phyloP scores from a whole-genome alignment of 2,329 filamentous ascomycete species.

The Ophiostoma perfectum region DNA sequence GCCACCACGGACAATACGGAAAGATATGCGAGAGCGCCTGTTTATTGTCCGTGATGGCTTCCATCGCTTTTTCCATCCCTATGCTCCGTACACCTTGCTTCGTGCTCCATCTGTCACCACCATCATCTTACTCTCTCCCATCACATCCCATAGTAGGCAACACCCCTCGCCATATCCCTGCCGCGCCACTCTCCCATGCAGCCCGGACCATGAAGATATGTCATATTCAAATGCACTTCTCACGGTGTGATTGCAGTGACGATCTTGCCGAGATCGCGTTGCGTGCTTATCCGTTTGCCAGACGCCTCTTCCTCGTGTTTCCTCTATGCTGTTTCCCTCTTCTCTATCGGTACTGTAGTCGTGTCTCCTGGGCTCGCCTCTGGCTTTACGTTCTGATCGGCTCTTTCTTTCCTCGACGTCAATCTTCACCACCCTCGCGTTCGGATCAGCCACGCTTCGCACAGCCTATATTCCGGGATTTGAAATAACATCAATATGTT shows the following conservation, averaged over 20 bases:
- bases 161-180: not conserved
- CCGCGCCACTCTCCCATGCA: not conserved
- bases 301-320: not conserved
- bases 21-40: too few relatives aligned
- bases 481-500: not conserved
- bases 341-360: not conserved
- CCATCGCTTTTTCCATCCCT: not conserved
- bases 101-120: not conserved
- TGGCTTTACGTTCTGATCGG: not conserved
- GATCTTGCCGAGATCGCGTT: not conserved
- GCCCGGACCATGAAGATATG: not conserved
- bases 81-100: not conserved
- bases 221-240: too few relatives aligned
- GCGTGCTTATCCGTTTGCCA: not conserved
- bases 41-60: not conserved
- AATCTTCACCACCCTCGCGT: not conserved
- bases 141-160: not conserved
- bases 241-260: not conserved
- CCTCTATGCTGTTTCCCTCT: not conserved
- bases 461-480: not conserved
- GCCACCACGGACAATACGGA: too few relatives aligned
- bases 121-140: not conserved
- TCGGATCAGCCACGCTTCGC: not conserved
- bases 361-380: not conserved
- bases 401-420: not conserved